These are phyloP conservation scores for Phytopythium montanum DNA, from an alignment of 352 stramenopile genomes.

Conservation along the genomic window DNA sequence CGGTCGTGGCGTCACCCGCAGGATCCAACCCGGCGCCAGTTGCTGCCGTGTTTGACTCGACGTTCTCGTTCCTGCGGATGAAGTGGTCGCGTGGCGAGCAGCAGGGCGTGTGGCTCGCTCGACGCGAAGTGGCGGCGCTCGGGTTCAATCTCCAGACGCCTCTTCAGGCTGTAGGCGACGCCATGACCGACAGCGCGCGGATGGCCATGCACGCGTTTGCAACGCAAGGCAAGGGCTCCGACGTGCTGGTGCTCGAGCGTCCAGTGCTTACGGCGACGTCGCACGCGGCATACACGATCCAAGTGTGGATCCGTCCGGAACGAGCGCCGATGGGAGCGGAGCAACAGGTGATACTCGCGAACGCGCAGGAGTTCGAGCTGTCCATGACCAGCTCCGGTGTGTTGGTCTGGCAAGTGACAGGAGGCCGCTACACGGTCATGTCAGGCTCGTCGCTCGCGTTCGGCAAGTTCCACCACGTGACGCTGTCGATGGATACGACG, in stretches of 20 bases:
- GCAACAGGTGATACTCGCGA: conserved; percentile 53
- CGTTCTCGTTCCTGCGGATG: conserved; percentile 71
- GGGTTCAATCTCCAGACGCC: conserved; percentile 36
- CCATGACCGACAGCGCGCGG: conserved; percentile 53
- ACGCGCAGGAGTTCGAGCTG: conserved; percentile 58
- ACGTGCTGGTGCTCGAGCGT: conserved; percentile 64
- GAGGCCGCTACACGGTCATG: conserved; percentile 31
- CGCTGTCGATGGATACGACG: conserved; percentile 39
- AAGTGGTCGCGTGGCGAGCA: conserved; percentile 81
- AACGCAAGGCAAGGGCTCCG: conserved; percentile 35
- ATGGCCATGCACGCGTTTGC: conserved; percentile 57
- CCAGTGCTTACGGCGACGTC: conserved; percentile 44
- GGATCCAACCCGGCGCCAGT: conserved; percentile 80
- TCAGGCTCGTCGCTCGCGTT: conserved; percentile 32
- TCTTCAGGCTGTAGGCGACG: conserved; percentile 28
- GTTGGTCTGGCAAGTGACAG: conserved; percentile 51
- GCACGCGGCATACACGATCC: conserved; percentile 54
- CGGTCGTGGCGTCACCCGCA: conserved; percentile 18
- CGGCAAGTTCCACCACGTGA: conserved; percentile 61
- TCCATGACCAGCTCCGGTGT: conserved; percentile 29
- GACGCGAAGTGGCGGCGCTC: conserved; percentile 24
- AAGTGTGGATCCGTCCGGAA: conserved; percentile 63
- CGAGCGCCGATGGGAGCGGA: conserved; percentile 11
- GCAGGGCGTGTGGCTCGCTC: conserved; percentile 75
- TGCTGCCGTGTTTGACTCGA: conserved; percentile 47